These are phyloP conservation scores for Vigna angularis DNA, from an alignment of 306 rosid genomes.

Conservation along the genomic window DNA sequence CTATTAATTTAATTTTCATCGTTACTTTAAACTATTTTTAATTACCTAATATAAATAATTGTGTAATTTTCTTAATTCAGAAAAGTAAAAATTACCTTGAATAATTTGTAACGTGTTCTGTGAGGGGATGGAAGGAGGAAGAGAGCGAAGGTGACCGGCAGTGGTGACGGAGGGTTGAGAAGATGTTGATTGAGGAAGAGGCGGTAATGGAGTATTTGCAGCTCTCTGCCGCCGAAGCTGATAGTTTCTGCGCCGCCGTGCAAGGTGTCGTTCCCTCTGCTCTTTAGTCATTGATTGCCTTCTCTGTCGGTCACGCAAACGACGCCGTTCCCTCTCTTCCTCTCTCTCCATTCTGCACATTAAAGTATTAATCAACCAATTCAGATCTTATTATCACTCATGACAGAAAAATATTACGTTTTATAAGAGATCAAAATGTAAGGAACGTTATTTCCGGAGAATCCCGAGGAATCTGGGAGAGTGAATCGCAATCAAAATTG, in stretches of 20 bases:
- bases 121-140: neutral
- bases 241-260: conserved; percentile 72
- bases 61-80: no score
- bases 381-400: neutral
- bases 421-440: neutral
- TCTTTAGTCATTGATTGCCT: conserved; percentile 74
- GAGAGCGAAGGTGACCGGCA: no score
- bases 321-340: conserved; percentile 68
- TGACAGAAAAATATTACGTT: no score
- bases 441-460: neutral
- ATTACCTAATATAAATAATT: no score
- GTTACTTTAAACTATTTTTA: no score
- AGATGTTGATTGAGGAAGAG: conserved; percentile 1
- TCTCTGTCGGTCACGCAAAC: conserved; percentile 69
- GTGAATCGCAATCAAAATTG: neutral
- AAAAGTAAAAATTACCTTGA: conserved; percentile 40
- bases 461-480: neutral
- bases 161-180: no score
- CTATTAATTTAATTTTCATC: no score
- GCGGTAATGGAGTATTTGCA: conserved; percentile 32
- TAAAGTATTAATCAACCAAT: neutral
- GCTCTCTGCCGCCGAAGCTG: conserved; percentile 68
- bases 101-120: neutral
- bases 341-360: conserved; percentile 57
- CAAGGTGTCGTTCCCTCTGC: conserved; percentile 73